Evolutionary conservation across 345 rosid genomes (phyloP), one percentile per base, ranked within the genome.

Genomic region (Abelmoschus esculentus): DNA sequence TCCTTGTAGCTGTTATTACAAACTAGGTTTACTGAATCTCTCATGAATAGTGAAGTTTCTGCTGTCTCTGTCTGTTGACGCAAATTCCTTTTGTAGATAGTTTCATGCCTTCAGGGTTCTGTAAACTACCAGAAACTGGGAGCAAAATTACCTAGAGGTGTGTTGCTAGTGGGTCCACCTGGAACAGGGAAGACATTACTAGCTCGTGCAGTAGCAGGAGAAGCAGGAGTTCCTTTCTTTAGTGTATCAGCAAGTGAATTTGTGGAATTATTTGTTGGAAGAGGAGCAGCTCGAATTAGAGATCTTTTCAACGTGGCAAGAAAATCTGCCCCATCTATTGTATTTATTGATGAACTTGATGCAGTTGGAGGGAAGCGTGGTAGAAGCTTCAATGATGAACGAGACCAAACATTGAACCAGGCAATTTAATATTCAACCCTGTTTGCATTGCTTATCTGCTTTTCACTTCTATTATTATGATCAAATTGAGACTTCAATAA

Each of bases 301-400:
- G 97, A 93, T 74, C 93, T 93, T 63, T 93, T 93, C 76, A 85
- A 32, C 29, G 81, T 78, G 6, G 99, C 96, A 14, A 86, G 93
- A 77, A 93, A 91, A 79, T 80, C 80, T 81, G 77, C 99, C 57
- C 96, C 97, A 11, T 86, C 97, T 5, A 93, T 93, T 74, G 85
- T 93, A 75, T 93, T 93, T 77, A 91, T 93, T 1, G 98, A 91
- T 76, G 98, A 93, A 84, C 96, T 93, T 40, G 99, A 93, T 69
- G 97, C 97, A 4, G 99, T 93, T 71, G 99, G 97, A 8, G 99
- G 99, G 67, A 91, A 82, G 81, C 96, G 97, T 19, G 97, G 99
- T 73, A 86, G 97, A 77, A 93, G 99, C 79, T 91, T 91, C 77
- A 93, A 93, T 57, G 99, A 93, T 73, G 99, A 93, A 81, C 90